Base-by-base conservation (phyloP, 768 basidiomycete genomes). In the Calocera cornea region DNA sequence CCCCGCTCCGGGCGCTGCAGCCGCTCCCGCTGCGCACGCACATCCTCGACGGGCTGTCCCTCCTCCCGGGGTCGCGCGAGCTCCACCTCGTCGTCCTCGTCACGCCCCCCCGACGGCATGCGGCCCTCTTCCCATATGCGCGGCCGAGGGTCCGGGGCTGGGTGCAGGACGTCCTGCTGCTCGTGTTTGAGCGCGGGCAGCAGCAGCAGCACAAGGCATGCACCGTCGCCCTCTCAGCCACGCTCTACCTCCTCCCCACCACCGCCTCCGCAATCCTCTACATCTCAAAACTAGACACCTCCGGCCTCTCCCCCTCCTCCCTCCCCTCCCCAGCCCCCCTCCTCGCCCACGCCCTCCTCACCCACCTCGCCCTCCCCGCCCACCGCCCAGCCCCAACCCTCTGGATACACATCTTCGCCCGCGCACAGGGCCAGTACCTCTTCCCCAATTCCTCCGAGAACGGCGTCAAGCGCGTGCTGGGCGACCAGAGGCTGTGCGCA, bases 211-310 rank as follows among this genome's bases (percentile, higher is more conserved):
- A 0, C n/a, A 66, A 11, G 33, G 47, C 27, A 17, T 27, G 17
- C 27, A 29, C 29, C 31, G 2, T 3, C 41, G 94, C 84, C n/a
- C 81, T 97, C 68, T 91, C 95, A 74, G 89, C 85, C 0, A 81
- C 77, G 41, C 76, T 94, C 31, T 95, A 92, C 80, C 83, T 83
- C 63, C 73, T 95, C 64, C 88, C 91, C 1, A 70, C 83, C 2
- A 87, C 90, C 1, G 80, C 81, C 1, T 83, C 83, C 66, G 85
- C 85, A 1, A 82, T 97, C 36, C 76, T 98, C 34, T 97, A 98
- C 76, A 81, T 99, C 65, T 90, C 91, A 64, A 99, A 99, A 78
- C 87, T 97, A 65, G 97, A 99, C 75, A 86, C 93, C 12, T 92
- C 95, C 0, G 95, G 95, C 0, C 87, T 94, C 74, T 83, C 80